Evolutionary conservation across 768 basidiomycete species (phyloP).

Genomic region (Gloeopeniophorella convolvens): DNA sequence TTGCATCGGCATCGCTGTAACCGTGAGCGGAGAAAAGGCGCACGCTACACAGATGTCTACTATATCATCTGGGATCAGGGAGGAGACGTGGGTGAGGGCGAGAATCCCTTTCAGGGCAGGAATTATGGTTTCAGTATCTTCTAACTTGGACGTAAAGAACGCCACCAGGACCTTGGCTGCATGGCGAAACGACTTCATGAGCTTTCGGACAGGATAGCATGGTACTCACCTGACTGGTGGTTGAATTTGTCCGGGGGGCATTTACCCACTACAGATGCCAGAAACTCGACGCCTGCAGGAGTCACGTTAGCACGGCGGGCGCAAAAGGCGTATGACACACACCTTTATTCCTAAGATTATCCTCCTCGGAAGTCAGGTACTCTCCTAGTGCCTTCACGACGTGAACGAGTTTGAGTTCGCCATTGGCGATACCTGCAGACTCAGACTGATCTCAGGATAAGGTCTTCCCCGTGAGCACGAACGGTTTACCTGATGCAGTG

Average conservation of each 20-base stretch:
- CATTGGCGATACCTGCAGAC: conserved; percentile 44
- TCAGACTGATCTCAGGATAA: conserved; percentile 11
- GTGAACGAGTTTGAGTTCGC: conserved; percentile 55
- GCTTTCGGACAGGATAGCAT: neutral
- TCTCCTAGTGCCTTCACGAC: conserved; percentile 85
- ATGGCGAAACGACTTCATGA: neutral
- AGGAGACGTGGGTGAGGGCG: conserved; percentile 54
- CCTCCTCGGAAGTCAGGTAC: conserved; percentile 84
- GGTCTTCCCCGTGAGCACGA: neutral
- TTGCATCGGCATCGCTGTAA: neutral
- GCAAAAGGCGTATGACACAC: neutral
- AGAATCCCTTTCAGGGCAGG: conserved; percentile 75
- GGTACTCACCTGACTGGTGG: conserved; percentile 66
- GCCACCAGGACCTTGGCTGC: conserved; percentile 76
- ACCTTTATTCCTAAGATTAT: conserved; percentile 76
- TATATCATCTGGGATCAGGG: conserved; percentile 60
- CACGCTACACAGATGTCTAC: conserved; percentile 52
- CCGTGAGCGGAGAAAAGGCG: conserved; percentile 29
- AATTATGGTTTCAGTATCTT: conserved; percentile 78
- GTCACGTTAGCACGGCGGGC: neutral
- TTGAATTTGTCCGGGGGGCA: conserved; percentile 62
- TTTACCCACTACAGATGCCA: conserved; percentile 61
- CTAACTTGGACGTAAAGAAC: conserved; percentile 84
- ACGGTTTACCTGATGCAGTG: conserved; percentile 22
- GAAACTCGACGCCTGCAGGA: conserved; percentile 71